These are phyloP conservation scores for Erodium moschatum DNA, from an alignment of 441 rosid genomes.

Conservation along the genomic window DNA sequence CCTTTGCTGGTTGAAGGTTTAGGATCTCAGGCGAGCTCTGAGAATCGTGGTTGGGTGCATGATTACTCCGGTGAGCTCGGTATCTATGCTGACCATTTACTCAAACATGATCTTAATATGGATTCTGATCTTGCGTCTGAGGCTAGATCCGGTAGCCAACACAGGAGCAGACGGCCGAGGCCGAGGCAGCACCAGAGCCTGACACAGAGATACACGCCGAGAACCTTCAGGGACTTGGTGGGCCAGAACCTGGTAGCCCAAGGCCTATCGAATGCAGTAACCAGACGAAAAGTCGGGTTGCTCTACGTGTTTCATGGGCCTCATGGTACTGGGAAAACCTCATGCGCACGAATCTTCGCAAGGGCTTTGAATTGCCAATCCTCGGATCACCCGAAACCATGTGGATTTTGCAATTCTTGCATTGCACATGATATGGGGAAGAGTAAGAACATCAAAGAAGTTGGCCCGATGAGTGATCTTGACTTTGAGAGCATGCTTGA, in stretches of 20 bases:
- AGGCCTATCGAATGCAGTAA: slow-evolving; percentile 85
- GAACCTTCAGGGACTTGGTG: slow-evolving; percentile 64
- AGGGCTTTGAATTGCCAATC: slow-evolving; percentile 88
- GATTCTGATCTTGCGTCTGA: slow-evolving; percentile 86
- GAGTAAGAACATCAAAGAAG: slow-evolving; percentile 65
- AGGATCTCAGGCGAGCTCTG: slow-evolving; percentile 51
- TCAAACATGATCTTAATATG: slow-evolving; percentile 38
- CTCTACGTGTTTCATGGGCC: slow-evolving; percentile 90
- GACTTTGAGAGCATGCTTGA: slow-evolving; percentile 61
- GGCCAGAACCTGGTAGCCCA: slow-evolving; percentile 86
- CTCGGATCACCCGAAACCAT: slow-evolving; percentile 62
- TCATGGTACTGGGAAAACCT: slow-evolving; percentile 94
- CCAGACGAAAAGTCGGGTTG: slow-evolving; percentile 60
- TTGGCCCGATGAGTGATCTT: slow-evolving; percentile 73
- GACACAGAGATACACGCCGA: slow-evolving; percentile 76
- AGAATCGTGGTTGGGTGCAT: slow-evolving; percentile 67
- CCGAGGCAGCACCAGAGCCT: slow-evolving; percentile 60
- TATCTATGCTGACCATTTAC: slow-evolving; percentile 65
- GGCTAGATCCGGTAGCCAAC: slow-evolving; percentile 54
- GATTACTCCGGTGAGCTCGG: slow-evolving; percentile 97
- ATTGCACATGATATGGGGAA: slow-evolving; percentile 66
- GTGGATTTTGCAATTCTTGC: slow-evolving; percentile 75
- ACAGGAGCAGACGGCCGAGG: slow-evolving; percentile 22
- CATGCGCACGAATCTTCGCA: slow-evolving; percentile 87
- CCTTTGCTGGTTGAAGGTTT: slow-evolving; percentile 69